phyloP scores from a whole-genome alignment of 2,329 filamentous ascomycete species.

The Beauveria sp. region DNA sequence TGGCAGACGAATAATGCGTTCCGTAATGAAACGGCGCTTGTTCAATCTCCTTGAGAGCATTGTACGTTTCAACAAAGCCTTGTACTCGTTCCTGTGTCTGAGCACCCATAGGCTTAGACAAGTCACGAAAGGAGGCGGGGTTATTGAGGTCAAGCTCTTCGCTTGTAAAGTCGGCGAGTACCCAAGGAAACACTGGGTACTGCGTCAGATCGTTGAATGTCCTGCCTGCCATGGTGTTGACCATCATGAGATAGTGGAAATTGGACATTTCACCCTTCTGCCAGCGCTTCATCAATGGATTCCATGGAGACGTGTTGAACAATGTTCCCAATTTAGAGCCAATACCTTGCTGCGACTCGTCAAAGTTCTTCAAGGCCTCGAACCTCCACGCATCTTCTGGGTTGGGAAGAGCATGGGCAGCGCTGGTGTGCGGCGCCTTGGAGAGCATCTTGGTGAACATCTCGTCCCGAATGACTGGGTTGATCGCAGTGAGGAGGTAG shows the following conservation, averaged over 20 bases:
- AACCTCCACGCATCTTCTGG: slow-evolving; percentile 88
- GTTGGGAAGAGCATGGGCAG: slow-evolving; percentile 60
- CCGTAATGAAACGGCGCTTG: slow-evolving; percentile 95
- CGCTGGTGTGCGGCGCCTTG: slow-evolving; percentile 74
- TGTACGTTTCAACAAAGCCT: slow-evolving; percentile 78
- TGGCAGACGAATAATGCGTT: slow-evolving; percentile 96
- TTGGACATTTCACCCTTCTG: slow-evolving; percentile 93
- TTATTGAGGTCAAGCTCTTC: slow-evolving; percentile 83
- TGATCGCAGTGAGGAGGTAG: slow-evolving; percentile 82
- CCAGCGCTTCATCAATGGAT: slow-evolving; percentile 84
- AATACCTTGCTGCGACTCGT: slow-evolving; percentile 55
- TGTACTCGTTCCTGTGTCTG: slow-evolving; percentile 69
- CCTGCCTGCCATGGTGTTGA: slow-evolving; percentile 93
- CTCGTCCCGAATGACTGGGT: slow-evolving; percentile 65
- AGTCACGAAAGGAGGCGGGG: slow-evolving; percentile 77
- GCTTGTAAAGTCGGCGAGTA: slow-evolving; percentile 91
- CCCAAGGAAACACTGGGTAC: slow-evolving; percentile 97
- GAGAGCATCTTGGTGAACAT: slow-evolving; percentile 67
- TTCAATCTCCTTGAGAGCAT: slow-evolving; percentile 82
- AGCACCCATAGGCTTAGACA: slow-evolving; percentile 94
- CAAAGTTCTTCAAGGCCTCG: slow-evolving; percentile 66
- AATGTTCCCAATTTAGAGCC: slow-evolving; percentile 88
- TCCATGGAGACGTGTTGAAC: slow-evolving; percentile 75
- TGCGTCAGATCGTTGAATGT: slow-evolving; percentile 98
- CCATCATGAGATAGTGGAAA: slow-evolving; percentile 96